A percentile compares a stretch with the other conserved stretches of the same genome.
These are phyloP conservation scores for Fusarium sp. DNA, from an alignment of 2,329 filamentous ascomycete genomes.

Conservation along the genomic window DNA sequence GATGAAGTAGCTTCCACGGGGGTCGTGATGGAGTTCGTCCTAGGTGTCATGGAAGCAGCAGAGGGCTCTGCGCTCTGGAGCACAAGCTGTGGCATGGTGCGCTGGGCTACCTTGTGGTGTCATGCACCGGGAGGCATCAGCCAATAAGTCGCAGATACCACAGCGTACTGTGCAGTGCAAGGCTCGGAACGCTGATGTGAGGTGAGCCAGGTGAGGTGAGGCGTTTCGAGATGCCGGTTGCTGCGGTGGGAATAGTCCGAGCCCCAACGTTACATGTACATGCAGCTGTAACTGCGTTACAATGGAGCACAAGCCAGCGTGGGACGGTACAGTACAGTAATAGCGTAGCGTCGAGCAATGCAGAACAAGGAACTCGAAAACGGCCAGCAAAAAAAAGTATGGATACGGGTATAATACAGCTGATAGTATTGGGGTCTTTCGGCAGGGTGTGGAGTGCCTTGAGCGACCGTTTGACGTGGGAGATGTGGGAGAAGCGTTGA, in stretches of 20 bases:
- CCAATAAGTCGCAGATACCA: conserved; percentile 43
- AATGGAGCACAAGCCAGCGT: conserved; percentile 30
- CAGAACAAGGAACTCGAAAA: conserved; percentile 7
- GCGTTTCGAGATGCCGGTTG: conserved; percentile 54
- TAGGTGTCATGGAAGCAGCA: conserved; percentile 36
- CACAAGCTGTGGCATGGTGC: conserved; percentile 67
- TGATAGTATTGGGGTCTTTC: conserved; percentile 18
- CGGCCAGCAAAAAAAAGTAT: conserved; percentile 12
- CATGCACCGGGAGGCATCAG: conserved; percentile 49
- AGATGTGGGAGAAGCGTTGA: conserved; percentile 25
- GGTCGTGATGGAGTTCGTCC: conserved; percentile 31
- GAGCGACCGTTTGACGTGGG: conserved; percentile 26
- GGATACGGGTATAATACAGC: conserved; percentile 26
- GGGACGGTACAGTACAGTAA: conserved; percentile 35
- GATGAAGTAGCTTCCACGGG: conserved; percentile 30
- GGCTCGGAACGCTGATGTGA: conserved; percentile 39
- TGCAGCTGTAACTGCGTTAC: conserved; percentile 42
- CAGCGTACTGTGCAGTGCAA: conserved; percentile 21
- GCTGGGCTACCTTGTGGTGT: conserved; percentile 51
- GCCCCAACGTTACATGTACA: conserved; percentile 49
- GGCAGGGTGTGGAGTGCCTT: conserved; percentile 33
- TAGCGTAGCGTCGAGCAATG: conserved; percentile 19
- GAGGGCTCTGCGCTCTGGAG: conserved; percentile 60
- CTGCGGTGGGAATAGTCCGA: conserved; percentile 43
- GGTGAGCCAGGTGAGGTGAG: conserved; percentile 36